Evolutionary conservation across 495 filamentous ascomycete species (phyloP), one percentile per base, ranked within the genome.

Genomic region (Glonium stellatum): DNA sequence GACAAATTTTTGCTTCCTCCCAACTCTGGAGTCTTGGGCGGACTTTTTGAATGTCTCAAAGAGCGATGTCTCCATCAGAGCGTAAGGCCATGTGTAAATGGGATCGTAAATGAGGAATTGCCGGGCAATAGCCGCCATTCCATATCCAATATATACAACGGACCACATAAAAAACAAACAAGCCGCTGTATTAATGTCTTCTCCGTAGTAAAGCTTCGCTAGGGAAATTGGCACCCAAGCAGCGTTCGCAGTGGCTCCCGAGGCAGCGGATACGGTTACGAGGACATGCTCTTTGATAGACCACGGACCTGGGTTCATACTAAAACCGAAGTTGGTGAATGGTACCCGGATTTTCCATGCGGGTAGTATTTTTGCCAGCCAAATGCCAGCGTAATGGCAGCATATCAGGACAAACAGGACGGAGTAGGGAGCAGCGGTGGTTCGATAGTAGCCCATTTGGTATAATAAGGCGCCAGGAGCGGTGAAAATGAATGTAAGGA

Each of bases 131-230:
- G 79, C 79, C 22, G 80, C 80, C 64, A 80, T 81, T 1, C 77
- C 74, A 54, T 82, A 82, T 46, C 80, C 80, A 3, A 74, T 78
- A 67, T 77, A 81, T 23, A 80, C 76, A 49, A 81, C 80, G 0
- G 78, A 75, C 68, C 76, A 77, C 80, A 84, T 84, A 68, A 82
- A 82, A 66, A 81, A 81, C 50, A 82, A 74, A 6, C 75, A 74
- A 1, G 79, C 74, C 0, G 78, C 79, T 0, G 77, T 75, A 46
- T 81, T 73, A 51, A 83, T 72, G 22, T 66, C 69, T 21, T 75
- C 63, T 19, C 75, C 75, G 63, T 82, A 82, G 70, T 77, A 82
- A 11, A 82, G 71, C 62, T 82, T 78, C 12, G 77, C 74, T 15
- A 82, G 69, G 10, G 78, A 75, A 35, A 82, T 81, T 0, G 77